Conservation (phyloP, 306 rosid species). For the Leucaena leucocephala region DNA sequence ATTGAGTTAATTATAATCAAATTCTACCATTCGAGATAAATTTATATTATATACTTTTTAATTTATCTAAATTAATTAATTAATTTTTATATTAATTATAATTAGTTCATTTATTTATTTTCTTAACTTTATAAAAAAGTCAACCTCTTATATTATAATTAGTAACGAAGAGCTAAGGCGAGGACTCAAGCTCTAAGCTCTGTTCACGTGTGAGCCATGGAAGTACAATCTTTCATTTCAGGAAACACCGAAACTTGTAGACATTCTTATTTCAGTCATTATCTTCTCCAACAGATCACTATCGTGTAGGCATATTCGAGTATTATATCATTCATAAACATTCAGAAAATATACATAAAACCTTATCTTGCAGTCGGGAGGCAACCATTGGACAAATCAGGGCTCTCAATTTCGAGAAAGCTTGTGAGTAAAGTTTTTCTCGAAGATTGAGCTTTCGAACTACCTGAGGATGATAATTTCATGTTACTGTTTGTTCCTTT, state of each 20-base stretch:
- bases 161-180: too few relatives aligned
- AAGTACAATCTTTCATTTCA: background rate
- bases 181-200: too few relatives aligned
- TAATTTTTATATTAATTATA: too few relatives aligned
- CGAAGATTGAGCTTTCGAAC: slow-evolving; percentile 68
- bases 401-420: slow-evolving; percentile 91
- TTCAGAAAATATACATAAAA: slow-evolving; percentile 29
- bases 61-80: too few relatives aligned
- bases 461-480: slow-evolving; percentile 59
- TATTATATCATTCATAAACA: background rate
- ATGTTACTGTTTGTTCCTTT: slow-evolving; percentile 53
- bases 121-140: too few relatives aligned
- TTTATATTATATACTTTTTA: too few relatives aligned
- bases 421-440: slow-evolving; percentile 88
- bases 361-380: slow-evolving; percentile 83
- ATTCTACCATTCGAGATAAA: too few relatives aligned
- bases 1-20: too few relatives aligned
- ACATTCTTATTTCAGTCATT: background rate
- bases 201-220: too few relatives aligned
- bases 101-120: too few relatives aligned
- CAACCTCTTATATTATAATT: too few relatives aligned
- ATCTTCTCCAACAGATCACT: background rate
- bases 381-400: slow-evolving; percentile 66
- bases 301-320: background rate
- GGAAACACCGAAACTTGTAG: background rate